A percentile compares a stretch with the other conserved stretches of the same genome.
These are phyloP conservation scores for Globisporangium megalacanthum DNA, from an alignment of 352 stramenopile species.

Conservation along the genomic window DNA sequence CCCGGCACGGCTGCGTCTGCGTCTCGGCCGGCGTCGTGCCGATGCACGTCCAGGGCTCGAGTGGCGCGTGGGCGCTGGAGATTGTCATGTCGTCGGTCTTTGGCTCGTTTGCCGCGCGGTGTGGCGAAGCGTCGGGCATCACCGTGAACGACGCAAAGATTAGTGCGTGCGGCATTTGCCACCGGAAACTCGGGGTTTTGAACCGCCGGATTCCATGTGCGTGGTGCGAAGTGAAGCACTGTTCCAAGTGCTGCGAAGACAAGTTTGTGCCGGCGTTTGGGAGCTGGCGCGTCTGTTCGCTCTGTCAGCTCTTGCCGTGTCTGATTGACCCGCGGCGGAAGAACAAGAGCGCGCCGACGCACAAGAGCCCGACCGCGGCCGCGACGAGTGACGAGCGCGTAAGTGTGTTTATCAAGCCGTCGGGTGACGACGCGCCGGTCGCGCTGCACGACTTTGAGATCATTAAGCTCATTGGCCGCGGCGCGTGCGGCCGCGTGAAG, in stretches of 20 bases:
- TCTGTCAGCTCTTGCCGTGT: constrained; percentile 75
- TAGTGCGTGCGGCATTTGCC: constrained; percentile 67
- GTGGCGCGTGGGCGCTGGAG: constrained; percentile 70
- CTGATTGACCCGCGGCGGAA: constrained; percentile 77
- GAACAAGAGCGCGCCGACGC: constrained; percentile 56
- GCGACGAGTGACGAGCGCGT: constrained; percentile 39
- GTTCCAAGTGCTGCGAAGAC: constrained; percentile 77
- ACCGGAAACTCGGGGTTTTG: constrained; percentile 74
- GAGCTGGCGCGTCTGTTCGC: constrained; percentile 71
- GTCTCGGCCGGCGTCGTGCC: constrained; percentile 70
- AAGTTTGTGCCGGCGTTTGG: constrained; percentile 78
- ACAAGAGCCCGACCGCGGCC: constrained; percentile 43
- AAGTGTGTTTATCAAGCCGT: constrained; percentile 76
- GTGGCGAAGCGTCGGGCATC: constrained; percentile 57
- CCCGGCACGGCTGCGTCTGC: constrained; percentile 74
- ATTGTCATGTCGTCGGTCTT: constrained; percentile 85
- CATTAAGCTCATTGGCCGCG: constrained; percentile 96
- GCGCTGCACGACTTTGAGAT: constrained; percentile 94
- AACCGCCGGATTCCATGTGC: constrained; percentile 76
- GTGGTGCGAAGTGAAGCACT: constrained; percentile 87
- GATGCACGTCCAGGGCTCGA: constrained; percentile 58
- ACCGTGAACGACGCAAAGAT: constrained; percentile 77
- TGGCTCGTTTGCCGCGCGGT: constrained; percentile 68
- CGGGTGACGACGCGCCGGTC: constrained; percentile 38
- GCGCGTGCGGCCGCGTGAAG: constrained; percentile 82